Percentiles rank a stretch among this genome's conserved stretches.
phyloP scores from a whole-genome alignment of 345 rosid genomes.

The Fremontodendron californicum region DNA sequence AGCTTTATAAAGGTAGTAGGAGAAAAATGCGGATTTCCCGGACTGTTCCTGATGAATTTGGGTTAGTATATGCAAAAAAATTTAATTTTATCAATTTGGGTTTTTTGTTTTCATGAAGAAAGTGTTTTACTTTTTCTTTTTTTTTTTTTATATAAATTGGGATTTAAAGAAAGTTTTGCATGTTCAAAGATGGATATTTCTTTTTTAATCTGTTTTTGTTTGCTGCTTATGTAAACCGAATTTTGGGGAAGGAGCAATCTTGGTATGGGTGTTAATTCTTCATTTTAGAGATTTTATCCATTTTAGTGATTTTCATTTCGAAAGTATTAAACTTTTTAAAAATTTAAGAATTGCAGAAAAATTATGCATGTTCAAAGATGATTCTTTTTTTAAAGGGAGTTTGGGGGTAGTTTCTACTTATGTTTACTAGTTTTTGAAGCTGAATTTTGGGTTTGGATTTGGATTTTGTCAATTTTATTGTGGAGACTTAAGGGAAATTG shows the following conservation, averaged over 20 bases:
- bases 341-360: not conserved
- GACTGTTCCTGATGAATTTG: constrained; percentile 57
- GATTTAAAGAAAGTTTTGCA: not conserved
- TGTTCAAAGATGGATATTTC: not conserved
- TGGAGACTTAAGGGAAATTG: not conserved
- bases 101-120: not conserved
- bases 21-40: constrained; percentile 82
- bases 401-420: not conserved
- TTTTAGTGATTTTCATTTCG: not conserved
- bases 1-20: constrained; percentile 67
- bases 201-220: not conserved
- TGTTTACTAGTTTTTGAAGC: not conserved
- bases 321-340: not conserved
- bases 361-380: not conserved
- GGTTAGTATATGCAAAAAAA: constrained; percentile 36
- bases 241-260: not conserved
- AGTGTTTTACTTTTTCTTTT: not conserved
- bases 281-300: not conserved
- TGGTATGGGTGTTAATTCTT: not conserved
- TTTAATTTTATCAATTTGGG: not conserved
- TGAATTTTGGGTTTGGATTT: not conserved
- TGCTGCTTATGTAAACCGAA: not conserved
- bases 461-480: not conserved
- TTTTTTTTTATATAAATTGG: not conserved
- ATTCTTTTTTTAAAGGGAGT: not conserved